Percentiles rank a stretch among this genome's conserved stretches.
phyloP scores from a whole-genome alignment of 2,329 filamentous ascomycete genomes.

The Clarireedia homoeocarpa region DNA sequence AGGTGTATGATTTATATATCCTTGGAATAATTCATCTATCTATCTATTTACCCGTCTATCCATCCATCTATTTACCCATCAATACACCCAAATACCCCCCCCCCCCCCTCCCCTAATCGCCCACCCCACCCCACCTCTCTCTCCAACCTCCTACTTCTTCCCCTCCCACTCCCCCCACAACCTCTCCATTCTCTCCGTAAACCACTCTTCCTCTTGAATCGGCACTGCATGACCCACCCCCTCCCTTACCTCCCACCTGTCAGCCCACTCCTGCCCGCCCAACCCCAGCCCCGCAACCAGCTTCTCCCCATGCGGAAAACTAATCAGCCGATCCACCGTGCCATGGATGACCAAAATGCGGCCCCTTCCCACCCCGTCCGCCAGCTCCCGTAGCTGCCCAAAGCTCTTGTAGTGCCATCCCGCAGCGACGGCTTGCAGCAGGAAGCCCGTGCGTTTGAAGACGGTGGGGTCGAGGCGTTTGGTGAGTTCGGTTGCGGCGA shows the following conservation, averaged over 20 bases:
- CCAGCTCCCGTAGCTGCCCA: conserved; percentile 57
- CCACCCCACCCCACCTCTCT: background rate
- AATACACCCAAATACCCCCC: background rate
- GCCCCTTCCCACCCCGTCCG: conserved; percentile 60
- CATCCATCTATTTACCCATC: background rate
- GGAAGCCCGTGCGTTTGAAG: conserved; percentile 60
- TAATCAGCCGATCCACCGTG: conserved; percentile 69
- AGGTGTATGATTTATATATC: background rate
- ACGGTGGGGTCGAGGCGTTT: conserved; percentile 56
- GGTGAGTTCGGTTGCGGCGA: conserved; percentile 68
- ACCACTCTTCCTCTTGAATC: conserved; percentile 62
- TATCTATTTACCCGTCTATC: no score
- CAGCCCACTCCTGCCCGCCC: conserved; percentile 37
- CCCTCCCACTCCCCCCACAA: background rate
- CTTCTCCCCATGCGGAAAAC: conserved; percentile 58
- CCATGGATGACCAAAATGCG: conserved; percentile 55
- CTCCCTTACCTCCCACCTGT: conserved; percentile 53
- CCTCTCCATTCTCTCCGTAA: conserved; percentile 42
- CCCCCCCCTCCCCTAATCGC: background rate
- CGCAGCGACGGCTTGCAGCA: conserved; percentile 71
- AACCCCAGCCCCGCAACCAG: conserved; percentile 60
- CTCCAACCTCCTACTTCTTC: background rate
- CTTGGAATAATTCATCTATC: no score
- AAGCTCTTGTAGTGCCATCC: conserved; percentile 71
- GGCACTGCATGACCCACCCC: conserved; percentile 69